These are phyloP conservation scores for Xylaria flabelliformis DNA, from an alignment of 495 filamentous ascomycete species.

Conservation along the genomic window DNA sequence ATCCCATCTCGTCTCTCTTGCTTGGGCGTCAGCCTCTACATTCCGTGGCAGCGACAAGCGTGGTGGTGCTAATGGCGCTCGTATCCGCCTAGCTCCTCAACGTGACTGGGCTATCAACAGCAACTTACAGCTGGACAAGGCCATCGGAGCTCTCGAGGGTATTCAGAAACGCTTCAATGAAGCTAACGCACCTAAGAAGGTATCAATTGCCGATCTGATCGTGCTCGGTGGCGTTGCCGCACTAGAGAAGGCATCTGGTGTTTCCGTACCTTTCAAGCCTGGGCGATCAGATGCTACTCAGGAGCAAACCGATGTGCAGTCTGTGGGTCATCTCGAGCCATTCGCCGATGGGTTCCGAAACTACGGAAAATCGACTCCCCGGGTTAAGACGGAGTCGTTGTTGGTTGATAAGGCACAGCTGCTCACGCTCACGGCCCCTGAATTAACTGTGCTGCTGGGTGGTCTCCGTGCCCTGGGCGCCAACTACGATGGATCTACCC, in stretches of 20 bases:
- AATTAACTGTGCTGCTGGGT: conserved; percentile 70
- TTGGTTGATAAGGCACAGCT: conserved; percentile 72
- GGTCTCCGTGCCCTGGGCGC: conserved; percentile 68
- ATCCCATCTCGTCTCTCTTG: conserved; percentile 63
- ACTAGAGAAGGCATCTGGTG: conserved; percentile 69
- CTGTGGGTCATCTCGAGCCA: conserved; percentile 67
- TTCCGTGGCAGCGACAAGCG: conserved; percentile 80
- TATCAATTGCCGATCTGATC: conserved; percentile 75
- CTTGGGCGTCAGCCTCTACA: conserved; percentile 73
- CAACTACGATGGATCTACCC: conserved; percentile 68
- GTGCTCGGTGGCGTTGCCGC: conserved; percentile 71
- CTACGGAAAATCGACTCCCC: conserved; percentile 65
- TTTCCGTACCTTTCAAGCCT: conserved; percentile 53
- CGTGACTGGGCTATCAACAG: conserved; percentile 73
- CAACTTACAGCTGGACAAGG: conserved; percentile 62
- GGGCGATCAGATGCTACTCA: conserved; percentile 59
- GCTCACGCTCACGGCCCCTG: conserved; percentile 69
- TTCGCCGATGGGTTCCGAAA: conserved; percentile 74
- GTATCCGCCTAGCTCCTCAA: conserved; percentile 73
- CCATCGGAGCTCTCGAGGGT: conserved; percentile 62
- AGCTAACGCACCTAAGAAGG: conserved; percentile 63
- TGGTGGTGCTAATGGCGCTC: conserved; percentile 75
- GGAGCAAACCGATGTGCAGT: conserved; percentile 69
- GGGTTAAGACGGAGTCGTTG: conserved; percentile 67
- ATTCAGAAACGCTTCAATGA: conserved; percentile 68